Evolutionary conservation across 495 filamentous ascomycete genomes (phyloP).

Genomic region (Hypoxylon crocopeplum): DNA sequence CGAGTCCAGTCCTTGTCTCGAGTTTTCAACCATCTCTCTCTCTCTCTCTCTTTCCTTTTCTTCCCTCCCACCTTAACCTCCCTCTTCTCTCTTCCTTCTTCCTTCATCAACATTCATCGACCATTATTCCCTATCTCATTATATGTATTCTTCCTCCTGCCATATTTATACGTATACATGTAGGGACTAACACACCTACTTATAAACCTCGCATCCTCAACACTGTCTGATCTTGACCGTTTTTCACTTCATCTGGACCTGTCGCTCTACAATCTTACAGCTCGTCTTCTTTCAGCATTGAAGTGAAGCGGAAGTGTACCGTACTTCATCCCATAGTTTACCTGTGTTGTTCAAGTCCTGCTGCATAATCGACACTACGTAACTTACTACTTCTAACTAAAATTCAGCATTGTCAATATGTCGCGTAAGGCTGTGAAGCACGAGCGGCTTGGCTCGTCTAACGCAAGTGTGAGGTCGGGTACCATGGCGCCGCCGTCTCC

Average conservation of each 20-base stretch:
- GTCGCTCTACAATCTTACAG: no score
- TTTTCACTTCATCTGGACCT: no score
- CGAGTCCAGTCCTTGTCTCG: background rate
- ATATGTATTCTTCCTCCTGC: background rate
- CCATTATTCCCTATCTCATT: background rate
- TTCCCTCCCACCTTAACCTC: no score
- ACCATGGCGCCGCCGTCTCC: slow-evolving; percentile 37
- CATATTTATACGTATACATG: background rate
- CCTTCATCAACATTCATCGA: background rate
- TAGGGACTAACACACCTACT: no score
- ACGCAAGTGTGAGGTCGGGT: slow-evolving; percentile 15
- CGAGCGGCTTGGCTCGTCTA: slow-evolving; percentile 20
- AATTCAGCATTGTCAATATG: slow-evolving; percentile 4
- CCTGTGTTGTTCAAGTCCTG: no score
- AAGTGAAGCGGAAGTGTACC: background rate
- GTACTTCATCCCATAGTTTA: background rate
- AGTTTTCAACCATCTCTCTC: background rate
- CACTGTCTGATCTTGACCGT: no score
- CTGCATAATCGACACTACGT: no score
- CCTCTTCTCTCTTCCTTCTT: background rate
- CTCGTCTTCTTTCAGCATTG: no score
- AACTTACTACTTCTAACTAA: background rate
- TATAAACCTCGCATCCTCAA: no score
- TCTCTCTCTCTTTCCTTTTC: background rate
- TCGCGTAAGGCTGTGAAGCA: slow-evolving; percentile 8